phyloP scores from a whole-genome alignment of 2,329 filamentous ascomycete species.

The Coniochaeta pulveracea region DNA sequence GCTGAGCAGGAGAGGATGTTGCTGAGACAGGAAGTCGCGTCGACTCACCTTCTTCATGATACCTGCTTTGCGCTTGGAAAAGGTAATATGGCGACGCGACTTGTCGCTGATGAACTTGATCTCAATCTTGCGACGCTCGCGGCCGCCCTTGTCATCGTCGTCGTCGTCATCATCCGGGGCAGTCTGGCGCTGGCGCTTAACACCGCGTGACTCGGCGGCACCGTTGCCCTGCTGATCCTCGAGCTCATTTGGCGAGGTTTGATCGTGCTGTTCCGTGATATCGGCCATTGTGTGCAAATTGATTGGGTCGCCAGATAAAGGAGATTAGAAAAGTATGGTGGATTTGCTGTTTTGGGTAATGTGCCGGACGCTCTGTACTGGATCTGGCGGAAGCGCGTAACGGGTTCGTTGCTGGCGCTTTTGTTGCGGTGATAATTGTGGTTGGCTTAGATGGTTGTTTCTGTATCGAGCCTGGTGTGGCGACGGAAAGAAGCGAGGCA shows the following conservation, averaged over 20 bases:
- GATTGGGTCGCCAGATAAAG: constrained; percentile 24
- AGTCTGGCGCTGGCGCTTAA: constrained; percentile 79
- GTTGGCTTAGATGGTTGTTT: constrained; percentile 37
- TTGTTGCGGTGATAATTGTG: constrained; percentile 42
- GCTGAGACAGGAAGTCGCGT: not conserved
- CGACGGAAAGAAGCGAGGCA: constrained; percentile 34
- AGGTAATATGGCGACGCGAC: constrained; percentile 97
- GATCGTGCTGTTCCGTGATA: constrained; percentile 67
- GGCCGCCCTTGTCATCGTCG: constrained; percentile 93
- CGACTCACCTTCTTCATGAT: constrained; percentile 98
- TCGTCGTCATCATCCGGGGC: constrained; percentile 90
- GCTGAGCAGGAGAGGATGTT: not conserved
- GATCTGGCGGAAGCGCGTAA: constrained; percentile 46
- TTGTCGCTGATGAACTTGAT: constrained; percentile 99
- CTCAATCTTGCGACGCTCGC: constrained; percentile 98
- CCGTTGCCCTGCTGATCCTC: constrained; percentile 72
- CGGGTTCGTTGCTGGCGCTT: constrained; percentile 27
- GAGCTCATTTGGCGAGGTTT: constrained; percentile 62
- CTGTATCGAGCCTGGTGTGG: constrained; percentile 37
- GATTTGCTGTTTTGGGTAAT: constrained; percentile 55
- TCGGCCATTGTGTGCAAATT: constrained; percentile 53
- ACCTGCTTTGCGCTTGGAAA: constrained; percentile 98
- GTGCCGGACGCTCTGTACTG: constrained; percentile 56
- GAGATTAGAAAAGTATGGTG: constrained; percentile 41
- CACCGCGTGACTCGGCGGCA: constrained; percentile 63